A percentile compares a stretch with the other conserved stretches of the same genome.
phyloP scores from a whole-genome alignment of 108 stramenopile species.

The Nitzschia sp. region DNA sequence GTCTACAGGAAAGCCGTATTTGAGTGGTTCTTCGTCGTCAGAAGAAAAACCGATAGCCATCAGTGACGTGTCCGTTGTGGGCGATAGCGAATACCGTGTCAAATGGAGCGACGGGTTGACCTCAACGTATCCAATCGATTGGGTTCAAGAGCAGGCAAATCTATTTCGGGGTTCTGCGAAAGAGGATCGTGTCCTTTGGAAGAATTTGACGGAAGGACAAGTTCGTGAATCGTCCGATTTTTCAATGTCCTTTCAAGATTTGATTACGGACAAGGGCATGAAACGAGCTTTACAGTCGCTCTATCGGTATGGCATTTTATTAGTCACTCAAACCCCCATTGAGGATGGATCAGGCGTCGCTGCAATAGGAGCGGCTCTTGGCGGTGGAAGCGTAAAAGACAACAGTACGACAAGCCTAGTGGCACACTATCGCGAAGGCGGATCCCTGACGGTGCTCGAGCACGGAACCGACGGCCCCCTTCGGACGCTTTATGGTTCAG shows the following conservation, averaged over 20 bases:
- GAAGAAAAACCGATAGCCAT: constrained; percentile 9
- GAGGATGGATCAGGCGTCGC: constrained; percentile 48
- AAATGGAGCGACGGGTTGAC: constrained; percentile 46
- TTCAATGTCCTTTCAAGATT: constrained; percentile 53
- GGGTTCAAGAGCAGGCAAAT: constrained; percentile 41
- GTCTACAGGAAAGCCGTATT: constrained; percentile 53
- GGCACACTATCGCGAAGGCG: constrained; percentile 28
- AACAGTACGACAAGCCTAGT: constrained; percentile 25
- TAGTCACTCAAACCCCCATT: constrained; percentile 69
- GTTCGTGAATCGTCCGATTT: constrained; percentile 50
- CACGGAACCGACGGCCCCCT: constrained; percentile 72
- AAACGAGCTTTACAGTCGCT: constrained; percentile 52
- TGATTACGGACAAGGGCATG: constrained; percentile 44
- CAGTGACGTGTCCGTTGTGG: constrained; percentile 5
- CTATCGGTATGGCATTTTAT: constrained; percentile 70
- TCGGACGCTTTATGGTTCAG: constrained; percentile 77
- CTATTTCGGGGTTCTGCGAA: constrained; percentile 15
- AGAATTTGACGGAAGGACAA: constrained; percentile 52
- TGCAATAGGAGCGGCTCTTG: constrained; percentile 48
- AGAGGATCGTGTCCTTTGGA: constrained; percentile 58
- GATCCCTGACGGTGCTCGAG: constrained; percentile 28
- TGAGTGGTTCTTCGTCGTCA: constrained; percentile 1
- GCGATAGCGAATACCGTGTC: constrained; percentile 20
- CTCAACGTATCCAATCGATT: constrained; percentile 35
- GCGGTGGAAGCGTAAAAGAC: constrained; percentile 52